Conservation (phyloP, 2,329 filamentous ascomycete genomes). For the Ophiostoma fasciatum region DNA sequence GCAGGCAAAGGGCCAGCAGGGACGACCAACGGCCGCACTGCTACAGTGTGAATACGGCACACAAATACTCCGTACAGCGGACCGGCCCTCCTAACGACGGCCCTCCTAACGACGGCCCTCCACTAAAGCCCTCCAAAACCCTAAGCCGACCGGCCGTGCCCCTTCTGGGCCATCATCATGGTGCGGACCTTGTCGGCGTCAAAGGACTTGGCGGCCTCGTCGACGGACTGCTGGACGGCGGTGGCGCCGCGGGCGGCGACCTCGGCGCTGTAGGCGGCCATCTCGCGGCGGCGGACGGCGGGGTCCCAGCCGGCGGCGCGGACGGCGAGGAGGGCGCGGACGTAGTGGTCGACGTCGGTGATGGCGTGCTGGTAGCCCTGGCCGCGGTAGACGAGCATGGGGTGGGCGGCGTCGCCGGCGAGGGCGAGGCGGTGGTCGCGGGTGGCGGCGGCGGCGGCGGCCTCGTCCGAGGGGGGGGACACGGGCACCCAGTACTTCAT, state of each 20-base stretch:
- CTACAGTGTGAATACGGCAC: no score
- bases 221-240: constrained; percentile 20
- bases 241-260: constrained; percentile 19
- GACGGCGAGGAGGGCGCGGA: constrained; percentile 18
- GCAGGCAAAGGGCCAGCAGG: no score
- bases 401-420: constrained; percentile 26
- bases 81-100: no score
- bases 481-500: constrained; percentile 23
- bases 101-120: no score
- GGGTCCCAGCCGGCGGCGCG: constrained; percentile 7
- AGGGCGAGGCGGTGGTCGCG: constrained; percentile 20
- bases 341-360: constrained; percentile 23
- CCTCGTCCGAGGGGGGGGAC: no score
- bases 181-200: constrained; percentile 15
- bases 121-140: no score
- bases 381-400: constrained; percentile 30
- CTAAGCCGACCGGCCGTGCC: constrained; percentile 14
- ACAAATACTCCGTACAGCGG: no score
- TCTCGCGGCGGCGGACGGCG: constrained; percentile 9
- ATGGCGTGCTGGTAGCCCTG: constrained; percentile 31
- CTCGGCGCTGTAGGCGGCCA: constrained; percentile 19
- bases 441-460: constrained; percentile 18
- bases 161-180: constrained; percentile 20
- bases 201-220: constrained; percentile 19
- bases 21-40: no score